Conservation (phyloP, 768 basidiomycete species). For the Mycena epipterygia region DNA sequence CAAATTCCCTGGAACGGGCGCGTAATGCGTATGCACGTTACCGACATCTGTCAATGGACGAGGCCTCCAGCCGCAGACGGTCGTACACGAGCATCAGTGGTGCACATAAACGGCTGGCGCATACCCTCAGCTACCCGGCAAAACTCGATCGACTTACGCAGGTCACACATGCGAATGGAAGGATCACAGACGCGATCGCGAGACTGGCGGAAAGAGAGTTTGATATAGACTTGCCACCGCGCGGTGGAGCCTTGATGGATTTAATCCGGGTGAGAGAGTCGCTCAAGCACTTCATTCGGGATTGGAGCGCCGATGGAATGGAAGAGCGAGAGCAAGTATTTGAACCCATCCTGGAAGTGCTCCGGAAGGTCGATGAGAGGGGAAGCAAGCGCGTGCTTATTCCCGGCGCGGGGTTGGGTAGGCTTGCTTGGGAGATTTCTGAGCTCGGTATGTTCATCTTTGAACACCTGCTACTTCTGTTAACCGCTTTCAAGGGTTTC, state of each 20-base stretch:
- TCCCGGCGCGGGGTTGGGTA: constrained; percentile 74
- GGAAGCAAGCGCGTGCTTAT: constrained; percentile 62
- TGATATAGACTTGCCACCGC: constrained; percentile 40
- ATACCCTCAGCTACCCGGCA: constrained; percentile 65
- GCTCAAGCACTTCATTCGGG: constrained; percentile 77
- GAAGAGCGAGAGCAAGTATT: constrained; percentile 70
- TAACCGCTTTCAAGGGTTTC: constrained; percentile 53
- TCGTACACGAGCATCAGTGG: constrained; percentile 61
- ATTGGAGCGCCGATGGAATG: constrained; percentile 75
- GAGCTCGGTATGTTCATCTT: constrained; percentile 59
- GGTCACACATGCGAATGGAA: constrained; percentile 55
- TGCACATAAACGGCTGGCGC: constrained; percentile 62
- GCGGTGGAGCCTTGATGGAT: constrained; percentile 45
- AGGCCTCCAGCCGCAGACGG: constrained; percentile 55
- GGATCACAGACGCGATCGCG: constrained; percentile 57
- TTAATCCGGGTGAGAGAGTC: constrained; percentile 68
- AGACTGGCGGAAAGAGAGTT: constrained; percentile 50
- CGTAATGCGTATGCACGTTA: constrained; percentile 61
- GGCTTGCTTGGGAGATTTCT: constrained; percentile 79
- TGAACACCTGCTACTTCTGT: neutral
- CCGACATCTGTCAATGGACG: constrained; percentile 53
- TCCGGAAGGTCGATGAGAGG: constrained; percentile 52
- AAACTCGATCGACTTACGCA: constrained; percentile 63
- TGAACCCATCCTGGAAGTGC: constrained; percentile 65
- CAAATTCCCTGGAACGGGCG: constrained; percentile 63